Percentiles rank a stretch among this genome's conserved stretches.
Conservation (phyloP, 2,329 filamentous ascomycete species). For the Aspergillus sp. region DNA sequence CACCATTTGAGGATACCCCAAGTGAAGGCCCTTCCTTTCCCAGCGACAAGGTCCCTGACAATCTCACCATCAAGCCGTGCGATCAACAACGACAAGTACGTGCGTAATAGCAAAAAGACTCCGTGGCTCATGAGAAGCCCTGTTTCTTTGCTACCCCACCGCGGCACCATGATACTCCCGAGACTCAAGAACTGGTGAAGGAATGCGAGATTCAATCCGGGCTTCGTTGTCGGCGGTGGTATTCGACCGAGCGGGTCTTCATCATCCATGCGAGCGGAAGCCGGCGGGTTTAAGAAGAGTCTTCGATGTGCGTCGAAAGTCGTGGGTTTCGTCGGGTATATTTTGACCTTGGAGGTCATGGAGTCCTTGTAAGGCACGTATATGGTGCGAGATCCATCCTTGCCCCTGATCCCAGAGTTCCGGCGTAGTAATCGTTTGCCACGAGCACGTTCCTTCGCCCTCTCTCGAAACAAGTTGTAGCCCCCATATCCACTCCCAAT, state of each 20-base stretch:
- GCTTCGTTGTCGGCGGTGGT: constrained; percentile 86
- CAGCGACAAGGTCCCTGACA: constrained; percentile 91
- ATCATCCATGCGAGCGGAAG: constrained; percentile 74
- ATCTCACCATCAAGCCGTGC: constrained; percentile 94
- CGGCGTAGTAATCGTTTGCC: constrained; percentile 78
- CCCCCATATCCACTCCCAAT: constrained; percentile 75
- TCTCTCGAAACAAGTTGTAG: constrained; percentile 72
- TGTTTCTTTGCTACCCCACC: constrained; percentile 94
- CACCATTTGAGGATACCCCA: constrained; percentile 95
- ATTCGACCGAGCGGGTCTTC: constrained; percentile 61
- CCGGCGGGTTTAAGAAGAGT: constrained; percentile 86
- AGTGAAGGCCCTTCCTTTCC: constrained; percentile 83
- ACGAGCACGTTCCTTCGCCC: constrained; percentile 75
- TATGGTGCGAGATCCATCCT: constrained; percentile 91
- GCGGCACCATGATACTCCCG: constrained; percentile 95
- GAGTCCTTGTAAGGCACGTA: constrained; percentile 86
- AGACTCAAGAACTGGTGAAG: constrained; percentile 94
- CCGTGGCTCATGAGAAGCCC: constrained; percentile 86
- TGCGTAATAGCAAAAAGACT: constrained; percentile 84
- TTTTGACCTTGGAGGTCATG: constrained; percentile 81
- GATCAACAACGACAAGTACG: constrained; percentile 90
- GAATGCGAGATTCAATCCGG: constrained; percentile 91
- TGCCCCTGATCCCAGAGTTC: constrained; percentile 90
- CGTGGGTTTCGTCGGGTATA: constrained; percentile 82
- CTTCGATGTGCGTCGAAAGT: constrained; percentile 96